Conservation (phyloP, 306 rosid genomes). For the Malus fusca region DNA sequence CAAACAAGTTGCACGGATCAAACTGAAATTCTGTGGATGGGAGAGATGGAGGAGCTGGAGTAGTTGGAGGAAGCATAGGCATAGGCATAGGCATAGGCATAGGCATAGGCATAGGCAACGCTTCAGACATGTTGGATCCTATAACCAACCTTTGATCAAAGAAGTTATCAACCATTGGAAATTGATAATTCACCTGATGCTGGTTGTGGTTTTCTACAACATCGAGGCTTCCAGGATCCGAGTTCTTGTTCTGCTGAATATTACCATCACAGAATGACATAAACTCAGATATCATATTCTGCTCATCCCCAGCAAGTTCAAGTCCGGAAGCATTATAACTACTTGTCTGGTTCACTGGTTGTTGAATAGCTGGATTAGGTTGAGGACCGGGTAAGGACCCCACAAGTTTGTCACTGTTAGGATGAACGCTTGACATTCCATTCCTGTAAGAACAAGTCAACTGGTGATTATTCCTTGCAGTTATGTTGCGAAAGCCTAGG, state of each 20-base stretch:
- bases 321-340: conserved; percentile 17
- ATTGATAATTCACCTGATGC: conserved; percentile 10
- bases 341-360: conserved; percentile 13
- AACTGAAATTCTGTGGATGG: conserved; percentile 8
- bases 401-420: conserved; percentile 14
- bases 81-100: conserved; percentile 2
- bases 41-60: background rate
- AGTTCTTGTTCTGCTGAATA: conserved; percentile 19
- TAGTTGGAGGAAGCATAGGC: background rate
- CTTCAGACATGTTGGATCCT: conserved; percentile 12
- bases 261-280: conserved; percentile 38
- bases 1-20: conserved; percentile 27
- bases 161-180: conserved; percentile 21
- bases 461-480: conserved; percentile 43
- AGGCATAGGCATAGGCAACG: background rate
- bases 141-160: conserved; percentile 18
- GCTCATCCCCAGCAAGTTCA: conserved; percentile 39
- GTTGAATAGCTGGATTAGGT: conserved; percentile 21
- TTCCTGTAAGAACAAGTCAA: conserved; percentile 28
- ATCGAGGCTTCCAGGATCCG: conserved; percentile 10
- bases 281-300: conserved; percentile 36
- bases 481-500: conserved; percentile 36
- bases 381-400: conserved; percentile 19
- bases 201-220: conserved; percentile 15
- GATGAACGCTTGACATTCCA: conserved; percentile 24